A percentile compares a stretch with the other conserved stretches of the same genome.
Evolutionary conservation across 1,139 yeast species (phyloP).

Genomic region (Diutina neorugosa): DNA sequence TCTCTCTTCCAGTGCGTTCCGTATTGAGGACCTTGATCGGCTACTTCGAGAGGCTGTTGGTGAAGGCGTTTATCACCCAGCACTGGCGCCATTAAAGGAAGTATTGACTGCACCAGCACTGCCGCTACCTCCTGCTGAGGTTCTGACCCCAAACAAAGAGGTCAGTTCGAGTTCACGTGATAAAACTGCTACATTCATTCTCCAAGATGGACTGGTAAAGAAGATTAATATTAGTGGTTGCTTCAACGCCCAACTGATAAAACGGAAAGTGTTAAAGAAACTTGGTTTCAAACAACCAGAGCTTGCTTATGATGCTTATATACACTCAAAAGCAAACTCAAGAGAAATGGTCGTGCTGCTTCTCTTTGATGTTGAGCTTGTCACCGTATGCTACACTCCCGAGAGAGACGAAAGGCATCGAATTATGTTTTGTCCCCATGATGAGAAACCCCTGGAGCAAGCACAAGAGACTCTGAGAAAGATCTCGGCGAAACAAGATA

Average conservation of each 20-base stretch:
- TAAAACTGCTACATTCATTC: slow-evolving; percentile 45
- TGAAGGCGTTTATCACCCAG: neutral
- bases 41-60: slow-evolving; percentile 12
- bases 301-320: slow-evolving; percentile 29
- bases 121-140: neutral
- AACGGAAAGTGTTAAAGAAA: slow-evolving; percentile 54
- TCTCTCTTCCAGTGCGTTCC: slow-evolving; percentile 19
- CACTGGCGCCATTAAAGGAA: neutral
- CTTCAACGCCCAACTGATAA: slow-evolving; percentile 69
- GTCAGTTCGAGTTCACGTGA: slow-evolving; percentile 4
- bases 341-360: slow-evolving; percentile 33
- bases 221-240: slow-evolving; percentile 70
- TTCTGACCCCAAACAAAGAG: slow-evolving; percentile 1
- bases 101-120: neutral
- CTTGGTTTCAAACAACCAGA: slow-evolving; percentile 36
- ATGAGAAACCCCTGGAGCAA: slow-evolving; percentile 50
- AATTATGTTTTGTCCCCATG: slow-evolving; percentile 54
- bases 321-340: slow-evolving; percentile 13
- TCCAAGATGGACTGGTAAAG: slow-evolving; percentile 66
- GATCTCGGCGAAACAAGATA: neutral
- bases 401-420: slow-evolving; percentile 64
- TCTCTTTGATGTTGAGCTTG: slow-evolving; percentile 68
- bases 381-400: slow-evolving; percentile 68
- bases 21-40: slow-evolving; percentile 18
- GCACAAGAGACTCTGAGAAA: slow-evolving; percentile 20